Evolutionary conservation across 176 grass and related monocot species (phyloP), one percentile per base, ranked within the genome.

Genomic region (Oryza nivara): DNA sequence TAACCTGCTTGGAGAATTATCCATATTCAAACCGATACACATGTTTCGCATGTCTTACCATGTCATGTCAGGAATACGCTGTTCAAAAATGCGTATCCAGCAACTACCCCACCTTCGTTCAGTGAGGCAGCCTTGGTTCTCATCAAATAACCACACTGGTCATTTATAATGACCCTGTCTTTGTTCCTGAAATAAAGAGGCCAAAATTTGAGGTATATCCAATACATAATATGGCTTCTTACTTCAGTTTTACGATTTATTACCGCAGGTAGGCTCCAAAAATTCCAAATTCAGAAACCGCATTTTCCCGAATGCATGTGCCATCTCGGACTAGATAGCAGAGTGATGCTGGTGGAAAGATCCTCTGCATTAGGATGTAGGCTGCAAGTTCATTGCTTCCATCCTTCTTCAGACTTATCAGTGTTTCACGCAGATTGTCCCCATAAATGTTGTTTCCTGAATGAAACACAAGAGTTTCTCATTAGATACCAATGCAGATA

Each of bases 311-410:
- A 15, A 75, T 68, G 26, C 65, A 90, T 73, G 34, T 80, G 5
- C 85, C 91, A 34, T 93, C 88, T 0, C 88, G 88, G 38, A 93
- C 85, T n/a, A 93, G 88, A 86, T 86, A 88, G 60, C 88, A 45
- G 84, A 51, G 79, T 5, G 86, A 80, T 61, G 85, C 25, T 72
- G 70, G 28, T 51, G 91, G 91, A 80, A 93, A 88, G 28, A 93
- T 93, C 74, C 85, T 90, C 51, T 93, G 88, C 91, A 93, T 93
- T 64, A 93, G 75, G 64, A 93, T 93, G 65, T 90, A 93, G 5
- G 91, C 88, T 47, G 85, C 88, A 83, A 83, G 70, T 79, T 93
- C 88, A 68, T 90, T 73, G 12, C 74, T 70, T 52, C 82, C 78
- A 72, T 86, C 51, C 49, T 86, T 83, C 20, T 34, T 34, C 20